A percentile compares a stretch with the other conserved stretches of the same genome.
These are phyloP conservation scores for Ceratonia siliqua DNA, from an alignment of 306 rosid species.

Conservation along the genomic window DNA sequence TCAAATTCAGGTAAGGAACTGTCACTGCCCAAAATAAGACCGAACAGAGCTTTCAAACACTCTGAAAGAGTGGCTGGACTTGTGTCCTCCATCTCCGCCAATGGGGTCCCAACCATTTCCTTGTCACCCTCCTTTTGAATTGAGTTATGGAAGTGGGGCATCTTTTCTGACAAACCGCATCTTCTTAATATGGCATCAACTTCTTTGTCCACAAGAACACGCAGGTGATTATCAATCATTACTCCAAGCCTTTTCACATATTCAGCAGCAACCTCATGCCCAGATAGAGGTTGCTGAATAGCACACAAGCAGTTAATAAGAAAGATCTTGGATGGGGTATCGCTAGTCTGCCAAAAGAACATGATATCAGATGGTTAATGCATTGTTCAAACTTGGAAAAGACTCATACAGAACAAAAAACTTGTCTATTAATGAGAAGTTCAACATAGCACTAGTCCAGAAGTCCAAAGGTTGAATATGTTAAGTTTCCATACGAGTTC, in stretches of 20 bases:
- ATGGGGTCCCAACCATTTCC: slow-evolving; percentile 43
- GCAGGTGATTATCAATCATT: slow-evolving; percentile 72
- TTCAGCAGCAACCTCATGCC: slow-evolving; percentile 75
- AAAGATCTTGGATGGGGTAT: slow-evolving; percentile 90
- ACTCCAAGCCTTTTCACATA: slow-evolving; percentile 73
- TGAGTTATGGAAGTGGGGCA: slow-evolving; percentile 57
- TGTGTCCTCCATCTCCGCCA: slow-evolving; percentile 77
- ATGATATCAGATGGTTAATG: slow-evolving; percentile 22
- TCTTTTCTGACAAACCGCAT: slow-evolving; percentile 78
- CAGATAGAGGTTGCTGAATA: slow-evolving; percentile 79
- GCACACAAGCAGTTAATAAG: slow-evolving; percentile 89
- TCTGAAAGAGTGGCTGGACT: slow-evolving; percentile 69
- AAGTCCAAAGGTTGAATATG: neutral
- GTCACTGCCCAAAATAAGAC: slow-evolving; percentile 85
- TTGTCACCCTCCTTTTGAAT: slow-evolving; percentile 40
- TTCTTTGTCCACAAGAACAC: slow-evolving; percentile 75
- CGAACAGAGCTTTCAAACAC: slow-evolving; percentile 78
- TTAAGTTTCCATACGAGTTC: neutral
- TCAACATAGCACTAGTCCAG: neutral
- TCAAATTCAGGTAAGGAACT: slow-evolving; percentile 89
- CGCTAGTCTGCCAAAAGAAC: slow-evolving; percentile 66
- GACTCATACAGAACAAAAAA: neutral
- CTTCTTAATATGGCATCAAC: slow-evolving; percentile 70
- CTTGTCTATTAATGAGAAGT: neutral
- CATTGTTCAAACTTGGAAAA: neutral